These are phyloP conservation scores for Pyrenopolyporus hunteri DNA, from an alignment of 495 filamentous ascomycete species.

Conservation along the genomic window DNA sequence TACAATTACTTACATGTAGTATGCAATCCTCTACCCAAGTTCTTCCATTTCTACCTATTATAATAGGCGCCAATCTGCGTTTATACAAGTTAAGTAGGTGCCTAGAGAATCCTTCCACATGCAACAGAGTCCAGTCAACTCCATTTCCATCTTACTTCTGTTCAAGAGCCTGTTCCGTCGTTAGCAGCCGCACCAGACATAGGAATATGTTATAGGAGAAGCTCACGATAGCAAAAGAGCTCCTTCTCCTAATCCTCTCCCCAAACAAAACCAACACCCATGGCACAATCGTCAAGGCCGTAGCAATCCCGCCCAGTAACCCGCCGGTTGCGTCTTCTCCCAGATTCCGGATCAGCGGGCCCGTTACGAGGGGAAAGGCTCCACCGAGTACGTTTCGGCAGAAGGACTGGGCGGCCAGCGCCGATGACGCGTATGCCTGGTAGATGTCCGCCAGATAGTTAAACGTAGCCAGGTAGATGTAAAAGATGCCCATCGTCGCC, in stretches of 20 bases:
- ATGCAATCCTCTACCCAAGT: too few relatives aligned
- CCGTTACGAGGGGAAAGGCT: slow-evolving; percentile 78
- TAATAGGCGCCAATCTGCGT: background rate
- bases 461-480: slow-evolving; percentile 87
- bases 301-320: slow-evolving; percentile 76
- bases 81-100: background rate
- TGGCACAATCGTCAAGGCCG: slow-evolving; percentile 75
- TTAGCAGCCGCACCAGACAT: background rate
- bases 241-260: slow-evolving; percentile 75
- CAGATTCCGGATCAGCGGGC: slow-evolving; percentile 71
- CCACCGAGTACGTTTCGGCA: slow-evolving; percentile 85
- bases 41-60: background rate
- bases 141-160: slow-evolving; percentile 10
- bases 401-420: slow-evolving; percentile 86
- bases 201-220: background rate
- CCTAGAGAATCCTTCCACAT: background rate
- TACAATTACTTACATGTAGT: too few relatives aligned
- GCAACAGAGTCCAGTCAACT: background rate
- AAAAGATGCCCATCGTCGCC: slow-evolving; percentile 87
- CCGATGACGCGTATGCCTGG: slow-evolving; percentile 81
- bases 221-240: slow-evolving; percentile 69
- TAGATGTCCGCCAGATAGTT: slow-evolving; percentile 96
- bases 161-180: slow-evolving; percentile 19
- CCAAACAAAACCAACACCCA: slow-evolving; percentile 87
- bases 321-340: slow-evolving; percentile 75